phyloP scores from a whole-genome alignment of 345 rosid genomes.

The Boechera retrofracta region DNA sequence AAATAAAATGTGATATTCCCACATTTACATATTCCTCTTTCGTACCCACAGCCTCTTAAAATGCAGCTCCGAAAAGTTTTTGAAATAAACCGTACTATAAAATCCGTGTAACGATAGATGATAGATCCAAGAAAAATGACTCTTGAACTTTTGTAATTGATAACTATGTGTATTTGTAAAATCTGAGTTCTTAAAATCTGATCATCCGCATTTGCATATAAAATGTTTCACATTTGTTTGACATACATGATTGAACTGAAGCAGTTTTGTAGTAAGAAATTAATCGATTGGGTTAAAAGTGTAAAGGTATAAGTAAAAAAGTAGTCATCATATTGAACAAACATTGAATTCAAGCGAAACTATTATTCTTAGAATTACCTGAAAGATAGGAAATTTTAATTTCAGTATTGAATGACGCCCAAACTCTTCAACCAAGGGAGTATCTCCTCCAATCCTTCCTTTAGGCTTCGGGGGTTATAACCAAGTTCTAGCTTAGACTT shows the following conservation, averaged over 20 bases:
- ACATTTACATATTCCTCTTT: slow-evolving; percentile 1
- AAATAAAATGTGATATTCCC: slow-evolving; percentile 23
- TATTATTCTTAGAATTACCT: slow-evolving; percentile 1
- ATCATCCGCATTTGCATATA: background rate
- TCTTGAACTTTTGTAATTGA: background rate
- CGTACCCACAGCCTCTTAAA: background rate
- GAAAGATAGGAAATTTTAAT: slow-evolving; percentile 1
- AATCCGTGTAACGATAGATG: background rate
- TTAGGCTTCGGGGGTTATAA: slow-evolving; percentile 78
- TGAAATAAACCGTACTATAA: background rate
- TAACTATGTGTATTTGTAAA: background rate
- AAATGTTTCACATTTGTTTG: background rate
- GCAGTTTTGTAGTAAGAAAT: background rate
- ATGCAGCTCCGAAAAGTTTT: background rate
- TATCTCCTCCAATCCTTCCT: slow-evolving; percentile 77
- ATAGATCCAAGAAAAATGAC: background rate
- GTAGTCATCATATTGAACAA: slow-evolving; percentile 6
- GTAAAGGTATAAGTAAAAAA: background rate
- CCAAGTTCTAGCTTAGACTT: slow-evolving; percentile 82
- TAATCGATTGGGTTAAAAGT: background rate
- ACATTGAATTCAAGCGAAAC: background rate
- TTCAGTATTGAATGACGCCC: slow-evolving; percentile 66
- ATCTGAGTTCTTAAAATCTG: background rate
- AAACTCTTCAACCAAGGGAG: slow-evolving; percentile 83
- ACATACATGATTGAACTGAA: background rate